A percentile compares a stretch with the other conserved stretches of the same genome.
These are phyloP conservation scores for Aspergillus sp. DNA, from an alignment of 2,329 filamentous ascomycete genomes.

Conservation along the genomic window DNA sequence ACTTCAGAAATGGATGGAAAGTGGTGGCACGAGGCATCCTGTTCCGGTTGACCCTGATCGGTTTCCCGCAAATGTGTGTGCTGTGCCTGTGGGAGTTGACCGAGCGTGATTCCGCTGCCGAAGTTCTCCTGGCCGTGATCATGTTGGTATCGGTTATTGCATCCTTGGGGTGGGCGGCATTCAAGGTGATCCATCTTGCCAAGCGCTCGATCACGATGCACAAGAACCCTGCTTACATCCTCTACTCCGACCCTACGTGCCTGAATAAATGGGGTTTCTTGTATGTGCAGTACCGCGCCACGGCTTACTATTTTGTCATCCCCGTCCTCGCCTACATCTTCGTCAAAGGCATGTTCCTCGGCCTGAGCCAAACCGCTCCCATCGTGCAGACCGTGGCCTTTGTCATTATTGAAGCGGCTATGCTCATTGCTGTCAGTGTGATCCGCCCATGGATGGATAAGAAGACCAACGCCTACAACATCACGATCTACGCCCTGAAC, in stretches of 20 bases:
- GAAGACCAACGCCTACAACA: constrained; percentile 95
- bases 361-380: constrained; percentile 62
- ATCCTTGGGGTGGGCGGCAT: constrained; percentile 75
- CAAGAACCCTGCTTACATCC: constrained; percentile 92
- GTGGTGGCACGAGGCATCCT: constrained; percentile 89
- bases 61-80: constrained; percentile 83
- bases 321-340: constrained; percentile 69
- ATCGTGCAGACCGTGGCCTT: constrained; percentile 73
- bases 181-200: constrained; percentile 82
- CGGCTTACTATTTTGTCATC: constrained; percentile 90
- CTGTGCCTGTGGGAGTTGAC: constrained; percentile 93
- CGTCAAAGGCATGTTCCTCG: constrained; percentile 85
- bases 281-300: constrained; percentile 93
- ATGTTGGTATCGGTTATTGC: constrained; percentile 74
- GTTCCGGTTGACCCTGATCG: constrained; percentile 82
- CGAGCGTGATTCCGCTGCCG: constrained; percentile 70
- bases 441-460: constrained; percentile 97
- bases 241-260: constrained; percentile 88
- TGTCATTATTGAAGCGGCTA: constrained; percentile 70
- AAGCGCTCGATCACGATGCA: constrained; percentile 83
- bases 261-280: constrained; percentile 98
- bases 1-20: constrained; percentile 91
- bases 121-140: constrained; percentile 79
- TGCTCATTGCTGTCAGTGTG: constrained; percentile 68
- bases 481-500: constrained; percentile 80